A percentile compares a stretch with the other conserved stretches of the same genome.
These are phyloP conservation scores for Hyphodiscus hymeniophilus DNA, from an alignment of 495 filamentous ascomycete species.

Conservation along the genomic window DNA sequence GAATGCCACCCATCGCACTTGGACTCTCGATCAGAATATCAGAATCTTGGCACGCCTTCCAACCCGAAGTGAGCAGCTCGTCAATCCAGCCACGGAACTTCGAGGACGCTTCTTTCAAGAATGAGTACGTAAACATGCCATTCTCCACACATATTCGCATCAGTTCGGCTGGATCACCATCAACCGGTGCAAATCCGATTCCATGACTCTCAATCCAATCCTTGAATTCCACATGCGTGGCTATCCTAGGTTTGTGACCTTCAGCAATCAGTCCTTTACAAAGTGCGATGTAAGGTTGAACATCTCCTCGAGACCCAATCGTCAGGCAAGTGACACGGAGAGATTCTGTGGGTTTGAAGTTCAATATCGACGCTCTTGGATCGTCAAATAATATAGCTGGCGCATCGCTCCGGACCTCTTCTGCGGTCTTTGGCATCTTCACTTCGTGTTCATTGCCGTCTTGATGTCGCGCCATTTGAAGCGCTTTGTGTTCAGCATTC, in stretches of 20 bases:
- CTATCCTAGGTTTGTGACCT: constrained; percentile 80
- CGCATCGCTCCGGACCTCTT: constrained; percentile 41
- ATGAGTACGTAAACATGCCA: constrained; percentile 93
- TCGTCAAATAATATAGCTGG: constrained; percentile 86
- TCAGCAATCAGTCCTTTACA: constrained; percentile 86
- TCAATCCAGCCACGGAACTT: constrained; percentile 96
- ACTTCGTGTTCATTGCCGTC: constrained; percentile 50
- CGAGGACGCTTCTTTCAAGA: constrained; percentile 74
- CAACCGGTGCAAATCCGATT: constrained; percentile 83
- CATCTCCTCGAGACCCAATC: constrained; percentile 91
- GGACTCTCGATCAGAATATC: constrained; percentile 93
- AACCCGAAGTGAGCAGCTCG: constrained; percentile 74
- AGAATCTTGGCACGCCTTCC: constrained; percentile 74
- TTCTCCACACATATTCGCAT: constrained; percentile 96
- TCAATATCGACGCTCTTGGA: constrained; percentile 80
- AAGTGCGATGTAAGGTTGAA: constrained; percentile 94
- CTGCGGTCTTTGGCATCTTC: constrained; percentile 43
- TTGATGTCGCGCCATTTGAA: constrained; percentile 68
- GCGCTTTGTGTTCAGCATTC: constrained; percentile 69
- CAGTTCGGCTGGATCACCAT: constrained; percentile 86
- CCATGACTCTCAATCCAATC: constrained; percentile 84
- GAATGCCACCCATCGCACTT: constrained; percentile 96
- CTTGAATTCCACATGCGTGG: constrained; percentile 85
- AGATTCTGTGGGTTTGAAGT: constrained; percentile 82
- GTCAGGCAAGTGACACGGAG: constrained; percentile 89